These are phyloP conservation scores for Vitis rupestris DNA, from an alignment of 164 flowering plant species.

Conservation along the genomic window DNA sequence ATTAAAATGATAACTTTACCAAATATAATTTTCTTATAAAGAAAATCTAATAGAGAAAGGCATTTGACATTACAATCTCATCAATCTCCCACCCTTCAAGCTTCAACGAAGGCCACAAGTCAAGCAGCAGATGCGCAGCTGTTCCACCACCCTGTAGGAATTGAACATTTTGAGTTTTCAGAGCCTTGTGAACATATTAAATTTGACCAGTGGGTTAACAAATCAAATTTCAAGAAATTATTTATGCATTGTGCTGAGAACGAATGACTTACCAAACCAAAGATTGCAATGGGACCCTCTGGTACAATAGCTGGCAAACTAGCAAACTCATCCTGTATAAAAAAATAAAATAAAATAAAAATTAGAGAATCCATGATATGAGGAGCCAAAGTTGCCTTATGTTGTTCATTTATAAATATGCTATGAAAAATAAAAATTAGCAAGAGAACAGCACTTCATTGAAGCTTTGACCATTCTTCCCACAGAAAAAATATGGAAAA, in stretches of 20 bases:
- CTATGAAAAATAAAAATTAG: too few species aligned
- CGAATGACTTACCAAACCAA: constrained; percentile 60
- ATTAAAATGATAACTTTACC: neutral
- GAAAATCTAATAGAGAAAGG: neutral
- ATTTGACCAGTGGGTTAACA: neutral
- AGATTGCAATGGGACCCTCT: constrained; percentile 70
- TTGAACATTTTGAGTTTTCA: neutral
- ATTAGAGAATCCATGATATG: neutral
- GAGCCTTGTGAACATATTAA: neutral
- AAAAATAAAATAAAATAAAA: neutral
- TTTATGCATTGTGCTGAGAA: neutral
- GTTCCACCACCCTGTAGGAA: constrained; percentile 80
- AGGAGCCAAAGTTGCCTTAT: neutral
- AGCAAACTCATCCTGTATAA: constrained; percentile 73
- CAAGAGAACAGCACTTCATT: too few species aligned
- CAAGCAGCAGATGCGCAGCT: constrained; percentile 73
- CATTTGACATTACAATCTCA: constrained; percentile 43
- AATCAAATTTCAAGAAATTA: neutral
- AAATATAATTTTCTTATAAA: neutral
- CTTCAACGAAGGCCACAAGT: constrained; percentile 71
- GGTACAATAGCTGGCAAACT: constrained; percentile 79
- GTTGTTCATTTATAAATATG: too few species aligned
- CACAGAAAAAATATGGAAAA: neutral
- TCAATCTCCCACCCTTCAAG: constrained; percentile 95
- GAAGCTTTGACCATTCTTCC: too few species aligned